Evolutionary conservation across 2,329 filamentous ascomycete genomes (phyloP), one percentile per base, ranked within the genome.

Genomic region (Phoma herbarum): DNA sequence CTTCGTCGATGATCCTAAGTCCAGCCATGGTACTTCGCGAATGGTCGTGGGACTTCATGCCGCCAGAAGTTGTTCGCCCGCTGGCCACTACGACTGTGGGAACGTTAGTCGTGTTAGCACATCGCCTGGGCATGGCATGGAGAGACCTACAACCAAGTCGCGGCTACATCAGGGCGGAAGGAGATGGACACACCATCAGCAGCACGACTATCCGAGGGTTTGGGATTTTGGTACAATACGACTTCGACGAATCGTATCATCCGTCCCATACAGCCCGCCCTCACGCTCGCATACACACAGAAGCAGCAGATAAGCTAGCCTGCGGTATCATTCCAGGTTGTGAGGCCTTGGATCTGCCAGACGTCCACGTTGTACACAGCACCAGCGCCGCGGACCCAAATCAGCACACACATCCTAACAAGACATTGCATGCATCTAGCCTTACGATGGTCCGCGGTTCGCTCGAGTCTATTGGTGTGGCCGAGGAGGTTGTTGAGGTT

Each of bases 1-100:
- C 37, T 10, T 33, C 20, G 4, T 26, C 48, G 7, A 43, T 25
- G 37, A 43, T 51, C 20, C 37, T 43, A 26, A 51, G 26, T 26
- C 48, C 37, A 25, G 48, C 37, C 22, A 43, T 33, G 48, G 48
- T 51, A 7, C 20, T 43, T 3, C 25, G 48, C 28, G 37, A 51
- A 33, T 43, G 54, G 28, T 58, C 51, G 2, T 61, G 53, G 57
- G 60, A 61, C 12, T 56, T 60, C 3, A 61, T 58, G 60, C 60
- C 60, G 0, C 58, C 60, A 23, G 60, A 63, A 1, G 45, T 58
- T 3, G 60, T 61, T 1, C 47, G 60, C 1, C 58, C 60, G 4
- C 6, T 61, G 6, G 58, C 58, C 1, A 63, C 52, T 12, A 63
- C 54, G 0, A 60, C 53, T 1, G 0, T 63, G 0, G 57, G 58